Evolutionary conservation across 345 rosid species (phyloP), one percentile per base, ranked within the genome.

Genomic region (Triadica sebifera): DNA sequence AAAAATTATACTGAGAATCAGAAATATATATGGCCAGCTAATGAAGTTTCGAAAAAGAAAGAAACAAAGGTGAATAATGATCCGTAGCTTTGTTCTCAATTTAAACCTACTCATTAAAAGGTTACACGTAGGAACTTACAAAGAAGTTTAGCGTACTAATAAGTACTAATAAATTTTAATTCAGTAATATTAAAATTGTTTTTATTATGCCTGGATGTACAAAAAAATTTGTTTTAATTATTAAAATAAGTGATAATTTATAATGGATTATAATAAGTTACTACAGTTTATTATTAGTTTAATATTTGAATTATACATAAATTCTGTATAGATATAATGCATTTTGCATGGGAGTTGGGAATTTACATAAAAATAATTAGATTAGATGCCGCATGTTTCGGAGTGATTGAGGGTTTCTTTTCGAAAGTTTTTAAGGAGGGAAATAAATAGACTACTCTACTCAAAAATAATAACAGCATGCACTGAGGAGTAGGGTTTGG

Each of bases 351-450:
- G 68, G 70, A 58, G 29, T 38, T 12, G 61, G 38, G 39, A 16
- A 47, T 7, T 63, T 12, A 13, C 74, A 57, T 59, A 39, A 4
- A 3, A 9, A 47, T 20, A 41, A 61, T 29, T 29, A 29, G 34
- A 29, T 65, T 55, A 52, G 45, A 11, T 64, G 77, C 77, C 79
- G 73, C 66, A 73, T 29, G 66, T 80, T 55, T 39, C 56, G 85
- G 78, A 59, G 70, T 45, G 17, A 20, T 56, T 41, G 67, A 75
- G 77, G 61, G n/a, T 65, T 1, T 49, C 38, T 60, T 41, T 37
- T 47, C 52, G 0, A 24, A 16, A 29, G 47, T 62, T n/a, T n/a
- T n/a, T n/a, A 65, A 37, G 71, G 51, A 20, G 69, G 68, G 56
- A 57, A 57, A 29, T 57, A 8, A 8, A 41, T 65, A 2, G 7